Percentiles rank a stretch among this genome's conserved stretches.
These are phyloP conservation scores for Alternaria brassicicola DNA, from an alignment of 2,329 filamentous ascomycete species.

Conservation along the genomic window DNA sequence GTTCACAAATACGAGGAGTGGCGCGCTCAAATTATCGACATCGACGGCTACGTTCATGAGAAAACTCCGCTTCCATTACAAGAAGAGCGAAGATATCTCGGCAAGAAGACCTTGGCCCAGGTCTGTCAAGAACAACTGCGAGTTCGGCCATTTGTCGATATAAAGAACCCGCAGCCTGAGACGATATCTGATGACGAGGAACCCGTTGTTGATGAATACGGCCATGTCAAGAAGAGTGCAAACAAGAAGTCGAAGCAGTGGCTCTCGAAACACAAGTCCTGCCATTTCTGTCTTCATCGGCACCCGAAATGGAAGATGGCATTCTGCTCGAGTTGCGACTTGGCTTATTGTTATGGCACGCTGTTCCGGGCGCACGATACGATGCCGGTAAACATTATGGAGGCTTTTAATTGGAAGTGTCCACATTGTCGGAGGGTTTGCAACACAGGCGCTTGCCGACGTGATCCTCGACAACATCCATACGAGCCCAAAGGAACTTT, in stretches of 20 bases:
- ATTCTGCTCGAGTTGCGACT: slow-evolving; percentile 75
- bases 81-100: slow-evolving; percentile 68
- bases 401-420: slow-evolving; percentile 83
- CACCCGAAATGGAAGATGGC: slow-evolving; percentile 87
- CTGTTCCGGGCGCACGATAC: slow-evolving; percentile 91
- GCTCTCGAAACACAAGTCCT: slow-evolving; percentile 61
- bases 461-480: slow-evolving; percentile 69
- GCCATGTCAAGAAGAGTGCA: slow-evolving; percentile 66
- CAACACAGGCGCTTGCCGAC: slow-evolving; percentile 81
- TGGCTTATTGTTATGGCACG: slow-evolving; percentile 90
- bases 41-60: slow-evolving; percentile 69
- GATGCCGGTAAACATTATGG: slow-evolving; percentile 81
- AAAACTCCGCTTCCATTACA: slow-evolving; percentile 73
- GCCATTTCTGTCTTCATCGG: slow-evolving; percentile 82
- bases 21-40: slow-evolving; percentile 76
- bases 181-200: slow-evolving; percentile 56
- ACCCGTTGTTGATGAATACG: slow-evolving; percentile 68
- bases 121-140: slow-evolving; percentile 91
- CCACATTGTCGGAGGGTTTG: slow-evolving; percentile 86
- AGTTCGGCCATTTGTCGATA: slow-evolving; percentile 80
- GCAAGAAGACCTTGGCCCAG: slow-evolving; percentile 82
- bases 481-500: slow-evolving; percentile 88
- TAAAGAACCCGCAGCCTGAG: slow-evolving; percentile 65
- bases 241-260: slow-evolving; percentile 62
- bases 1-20: slow-evolving; percentile 80